Evolutionary conservation across 306 rosid species (phyloP).

Genomic region (Castanea mollissima): DNA sequence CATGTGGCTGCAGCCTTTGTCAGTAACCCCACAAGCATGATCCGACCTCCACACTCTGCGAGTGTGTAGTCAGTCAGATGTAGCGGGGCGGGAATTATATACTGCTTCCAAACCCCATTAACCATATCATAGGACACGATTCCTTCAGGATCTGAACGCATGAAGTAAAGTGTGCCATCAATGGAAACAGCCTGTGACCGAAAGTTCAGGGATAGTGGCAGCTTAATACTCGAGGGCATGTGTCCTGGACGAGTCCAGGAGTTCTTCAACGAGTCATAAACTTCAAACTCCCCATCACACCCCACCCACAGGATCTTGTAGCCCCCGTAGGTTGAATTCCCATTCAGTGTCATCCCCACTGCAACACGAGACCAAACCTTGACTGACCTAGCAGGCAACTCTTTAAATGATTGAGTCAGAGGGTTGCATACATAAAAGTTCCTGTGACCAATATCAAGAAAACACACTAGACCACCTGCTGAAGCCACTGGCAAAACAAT

Average conservation of each 20-base stretch:
- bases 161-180: conserved; percentile 68
- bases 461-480: conserved; percentile 92
- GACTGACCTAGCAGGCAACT: conserved; percentile 77
- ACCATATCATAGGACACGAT: conserved; percentile 64
- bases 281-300: conserved; percentile 77
- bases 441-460: conserved; percentile 62
- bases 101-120: conserved; percentile 71
- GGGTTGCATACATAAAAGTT: conserved; percentile 90
- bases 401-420: conserved; percentile 76
- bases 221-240: conserved; percentile 54
- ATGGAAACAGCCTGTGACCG: conserved; percentile 62
- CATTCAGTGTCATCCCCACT: conserved; percentile 77
- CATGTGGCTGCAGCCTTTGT: conserved; percentile 88
- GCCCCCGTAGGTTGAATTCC: conserved; percentile 46
- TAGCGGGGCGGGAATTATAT: conserved; percentile 64
- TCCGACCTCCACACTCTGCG: conserved; percentile 76
- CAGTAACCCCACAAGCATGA: conserved; percentile 83
- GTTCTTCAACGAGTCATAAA: conserved; percentile 69
- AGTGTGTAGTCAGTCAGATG: conserved; percentile 67
- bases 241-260: conserved; percentile 69
- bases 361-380: conserved; percentile 71
- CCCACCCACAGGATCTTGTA: conserved; percentile 82
- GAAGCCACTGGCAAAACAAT: conserved; percentile 81
- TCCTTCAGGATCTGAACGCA: conserved; percentile 77
- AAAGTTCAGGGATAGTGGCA: conserved; percentile 54